Conservation (phyloP, 192 early-diverging fungal species). For the Mortierella antarctica region DNA sequence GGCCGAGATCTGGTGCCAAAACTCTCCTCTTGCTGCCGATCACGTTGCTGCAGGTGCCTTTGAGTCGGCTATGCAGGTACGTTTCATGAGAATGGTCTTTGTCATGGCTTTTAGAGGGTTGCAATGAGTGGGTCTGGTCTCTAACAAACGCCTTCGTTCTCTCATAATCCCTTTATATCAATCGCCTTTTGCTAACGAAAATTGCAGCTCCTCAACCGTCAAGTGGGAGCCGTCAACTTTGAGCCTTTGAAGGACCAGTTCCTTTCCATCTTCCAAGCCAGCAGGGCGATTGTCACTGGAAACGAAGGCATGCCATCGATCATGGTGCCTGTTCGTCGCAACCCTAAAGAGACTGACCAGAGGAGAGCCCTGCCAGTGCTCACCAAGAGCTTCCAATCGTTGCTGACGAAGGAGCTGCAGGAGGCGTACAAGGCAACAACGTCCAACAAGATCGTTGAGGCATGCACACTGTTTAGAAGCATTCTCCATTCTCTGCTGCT, state of each 20-base stretch:
- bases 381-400: constrained; percentile 63
- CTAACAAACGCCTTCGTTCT: background rate
- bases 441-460: constrained; percentile 84
- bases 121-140: background rate
- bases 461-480: constrained; percentile 75
- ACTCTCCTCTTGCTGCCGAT: constrained; percentile 89
- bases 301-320: constrained; percentile 73
- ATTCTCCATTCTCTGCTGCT: constrained; percentile 86
- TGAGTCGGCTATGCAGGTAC: constrained; percentile 93
- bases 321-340: constrained; percentile 75
- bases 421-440: constrained; percentile 87
- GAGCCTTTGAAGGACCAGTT: constrained; percentile 90
- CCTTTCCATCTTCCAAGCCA: constrained; percentile 83
- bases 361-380: constrained; percentile 71
- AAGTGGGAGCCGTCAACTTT: constrained; percentile 95
- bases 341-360: constrained; percentile 62
- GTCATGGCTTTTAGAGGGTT: background rate
- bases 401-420: constrained; percentile 79
- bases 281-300: constrained; percentile 70
- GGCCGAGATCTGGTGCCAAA: constrained; percentile 50
- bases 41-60: constrained; percentile 96
- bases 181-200: background rate
- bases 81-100: background rate
- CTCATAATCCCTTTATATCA: background rate
- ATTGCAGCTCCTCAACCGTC: constrained; percentile 81